Conservation (phyloP, 106 monocot genomes). For the Platanthera guangdongensis region DNA sequence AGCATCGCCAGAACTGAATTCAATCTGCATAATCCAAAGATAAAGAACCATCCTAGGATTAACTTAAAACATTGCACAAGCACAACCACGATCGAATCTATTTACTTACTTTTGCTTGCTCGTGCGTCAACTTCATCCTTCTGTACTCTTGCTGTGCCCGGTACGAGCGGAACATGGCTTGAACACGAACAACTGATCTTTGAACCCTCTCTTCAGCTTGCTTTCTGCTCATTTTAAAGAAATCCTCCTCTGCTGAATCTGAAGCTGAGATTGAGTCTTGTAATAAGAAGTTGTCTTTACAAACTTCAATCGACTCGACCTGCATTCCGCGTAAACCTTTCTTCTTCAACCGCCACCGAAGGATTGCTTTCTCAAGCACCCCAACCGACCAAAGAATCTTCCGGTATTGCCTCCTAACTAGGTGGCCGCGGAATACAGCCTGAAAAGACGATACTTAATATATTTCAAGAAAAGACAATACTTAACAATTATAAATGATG, state of each 20-base stretch:
- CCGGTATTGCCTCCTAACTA: constrained; percentile 58
- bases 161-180: constrained; percentile 96
- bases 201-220: constrained; percentile 86
- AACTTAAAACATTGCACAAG: background rate
- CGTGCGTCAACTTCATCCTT: constrained; percentile 62
- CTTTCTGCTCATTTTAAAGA: constrained; percentile 51
- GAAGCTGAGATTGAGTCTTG: constrained; percentile 24
- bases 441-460: constrained; percentile 12
- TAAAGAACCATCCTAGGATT: background rate
- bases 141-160: constrained; percentile 83
- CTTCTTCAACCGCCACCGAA: constrained; percentile 83
- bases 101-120: constrained; percentile 56
- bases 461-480: background rate
- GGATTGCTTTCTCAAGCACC: constrained; percentile 83
- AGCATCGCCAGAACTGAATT: constrained; percentile 16
- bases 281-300: constrained; percentile 16
- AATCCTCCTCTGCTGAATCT: constrained; percentile 68
- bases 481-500: background rate
- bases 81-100: background rate
- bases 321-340: constrained; percentile 84
- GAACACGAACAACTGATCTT: constrained; percentile 80
- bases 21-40: constrained; percentile 24
- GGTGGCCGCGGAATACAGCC: constrained; percentile 74
- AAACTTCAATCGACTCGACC: constrained; percentile 13
- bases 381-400: constrained; percentile 94